These are phyloP conservation scores for Beauveria sp. DNA, from an alignment of 2,329 filamentous ascomycete genomes.

Conservation along the genomic window DNA sequence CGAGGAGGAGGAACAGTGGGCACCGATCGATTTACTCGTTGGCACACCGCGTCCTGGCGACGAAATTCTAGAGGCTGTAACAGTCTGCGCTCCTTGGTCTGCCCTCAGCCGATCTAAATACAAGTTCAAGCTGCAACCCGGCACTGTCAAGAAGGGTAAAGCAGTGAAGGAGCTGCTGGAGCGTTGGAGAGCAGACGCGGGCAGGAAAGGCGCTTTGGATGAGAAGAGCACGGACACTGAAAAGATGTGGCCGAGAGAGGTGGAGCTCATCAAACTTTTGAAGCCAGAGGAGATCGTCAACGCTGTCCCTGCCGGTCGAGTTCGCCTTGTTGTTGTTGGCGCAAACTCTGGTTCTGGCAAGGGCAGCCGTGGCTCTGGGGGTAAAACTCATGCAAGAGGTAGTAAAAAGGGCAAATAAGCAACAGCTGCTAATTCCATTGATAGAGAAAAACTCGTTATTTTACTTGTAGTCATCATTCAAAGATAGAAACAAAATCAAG, in stretches of 20 bases:
- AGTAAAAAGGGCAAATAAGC: slow-evolving; percentile 20
- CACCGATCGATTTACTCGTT: slow-evolving; percentile 61
- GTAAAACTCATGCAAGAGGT: slow-evolving; percentile 23
- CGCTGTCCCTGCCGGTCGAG: slow-evolving; percentile 69
- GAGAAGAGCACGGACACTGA: slow-evolving; percentile 56
- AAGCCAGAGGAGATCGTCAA: slow-evolving; percentile 79
- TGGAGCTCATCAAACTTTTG: slow-evolving; percentile 73
- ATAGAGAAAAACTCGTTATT: not conserved
- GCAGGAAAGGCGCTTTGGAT: slow-evolving; percentile 51
- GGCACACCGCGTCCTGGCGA: slow-evolving; percentile 74
- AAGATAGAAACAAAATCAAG: not conserved
- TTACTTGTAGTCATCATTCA: not conserved
- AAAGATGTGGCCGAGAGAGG: slow-evolving; percentile 75
- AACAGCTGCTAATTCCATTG: not conserved
- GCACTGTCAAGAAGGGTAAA: slow-evolving; percentile 85
- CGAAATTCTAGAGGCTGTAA: slow-evolving; percentile 63
- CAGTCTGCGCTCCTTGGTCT: slow-evolving; percentile 57
- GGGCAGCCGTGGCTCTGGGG: slow-evolving; percentile 32
- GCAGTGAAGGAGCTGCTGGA: slow-evolving; percentile 85
- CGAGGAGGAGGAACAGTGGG: slow-evolving; percentile 46
- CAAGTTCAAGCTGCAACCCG: slow-evolving; percentile 90
- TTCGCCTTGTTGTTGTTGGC: slow-evolving; percentile 68
- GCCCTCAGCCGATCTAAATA: slow-evolving; percentile 72
- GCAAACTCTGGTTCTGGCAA: slow-evolving; percentile 37
- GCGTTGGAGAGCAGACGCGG: slow-evolving; percentile 63